Evolutionary conservation across 2,329 filamentous ascomycete genomes (phyloP), one percentile per base, ranked within the genome.

Genomic region (Magnaporthiopsis poae): DNA sequence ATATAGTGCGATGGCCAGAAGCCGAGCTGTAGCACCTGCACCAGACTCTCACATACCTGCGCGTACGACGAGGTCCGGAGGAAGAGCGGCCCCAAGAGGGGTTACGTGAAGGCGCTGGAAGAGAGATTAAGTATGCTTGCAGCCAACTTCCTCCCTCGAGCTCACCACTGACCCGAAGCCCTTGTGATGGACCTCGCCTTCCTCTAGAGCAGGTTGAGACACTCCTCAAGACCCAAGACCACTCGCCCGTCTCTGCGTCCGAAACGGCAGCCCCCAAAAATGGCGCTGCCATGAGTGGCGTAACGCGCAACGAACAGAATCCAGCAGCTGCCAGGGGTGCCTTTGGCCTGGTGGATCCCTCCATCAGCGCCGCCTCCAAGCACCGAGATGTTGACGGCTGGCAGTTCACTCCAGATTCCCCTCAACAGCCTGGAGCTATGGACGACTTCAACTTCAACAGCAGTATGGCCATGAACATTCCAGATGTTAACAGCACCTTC

Each of bases 81-180:
- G 79, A 96, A 96, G 85, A 96, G 92, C 76, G 93, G 93, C 2
- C 93, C 93, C 2, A 96, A 96, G 81, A 85, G 93, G 75, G 93
- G 93, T 72, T 96, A 97, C 75, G 93, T 96, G 69, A 96, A 96
- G 81, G 89, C 92, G 68, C 79, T 98, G 71, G 95, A 98, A 78
- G 93, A 96, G 75, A 86, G 95, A 76, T 80, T 99, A 74, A 93
- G 92, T 96, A 83, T 80, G 90, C 21, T 52, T 66, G 56, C 66
- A 7, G 31, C 15, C 18, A 36, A 64, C 25, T 33, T 36, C 33
- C 64, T 15, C 21, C 31, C 7, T 27, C 18, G 46, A n/a, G 46
- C 46, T 3, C 25, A 21, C 11, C 46, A 56, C 60, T 62, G 29
- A 62, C 33, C 15, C 60, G 12, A 62, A 56, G 31, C 39, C 13